Base-by-base conservation (phyloP, 2,329 filamentous ascomycete genomes). In the Mariannaea sp. region DNA sequence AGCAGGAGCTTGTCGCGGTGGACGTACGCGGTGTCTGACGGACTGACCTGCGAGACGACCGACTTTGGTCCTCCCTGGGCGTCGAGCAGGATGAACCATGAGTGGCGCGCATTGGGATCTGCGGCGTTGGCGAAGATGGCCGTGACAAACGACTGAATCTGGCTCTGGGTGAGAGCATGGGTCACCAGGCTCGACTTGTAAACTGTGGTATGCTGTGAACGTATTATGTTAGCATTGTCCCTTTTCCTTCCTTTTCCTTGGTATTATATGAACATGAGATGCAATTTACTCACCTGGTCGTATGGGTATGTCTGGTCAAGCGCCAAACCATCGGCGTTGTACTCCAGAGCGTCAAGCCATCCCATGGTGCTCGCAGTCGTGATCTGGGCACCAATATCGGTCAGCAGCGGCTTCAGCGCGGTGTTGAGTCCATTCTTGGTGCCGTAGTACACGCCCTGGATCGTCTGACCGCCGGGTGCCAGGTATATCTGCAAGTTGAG, bases 1-100 rank as follows among this genome's bases (percentile, higher is more conserved):
- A 83, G 74, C 2, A 80, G 73, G 14, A 82, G 72, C 62, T 77
- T 74, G 46, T 75, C 70, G 20, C 73, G 73, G 58, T 76, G 73
- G 0, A 68, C 64, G 58, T 73, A 78, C 2, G 75, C 68, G 1
- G 72, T 71, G 7, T 62, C 60, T 7, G 64, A 24, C 1, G 56
- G 52, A 0, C 57, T 22, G 2, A 71, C 39, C 1, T 67, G 56
- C 1, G 71, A 61, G 29, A 77, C 64, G 55, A 68, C 72, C 1
- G 74, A 74, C 58, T 73, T 72, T 26, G 56, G 49, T 3, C 70
- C 71, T 44, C 68, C 69, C 17, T 68, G 68, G 39, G 71, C 49
- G 54, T 71, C 68, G 29, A 71, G 58, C 4, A 58, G 59, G 19
- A 68, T 38, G 14, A 57, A 64, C 65, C 65, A 64, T 1, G 58